Conservation (phyloP, 2,329 filamentous ascomycete genomes). For the Pleomassaria siparia region DNA sequence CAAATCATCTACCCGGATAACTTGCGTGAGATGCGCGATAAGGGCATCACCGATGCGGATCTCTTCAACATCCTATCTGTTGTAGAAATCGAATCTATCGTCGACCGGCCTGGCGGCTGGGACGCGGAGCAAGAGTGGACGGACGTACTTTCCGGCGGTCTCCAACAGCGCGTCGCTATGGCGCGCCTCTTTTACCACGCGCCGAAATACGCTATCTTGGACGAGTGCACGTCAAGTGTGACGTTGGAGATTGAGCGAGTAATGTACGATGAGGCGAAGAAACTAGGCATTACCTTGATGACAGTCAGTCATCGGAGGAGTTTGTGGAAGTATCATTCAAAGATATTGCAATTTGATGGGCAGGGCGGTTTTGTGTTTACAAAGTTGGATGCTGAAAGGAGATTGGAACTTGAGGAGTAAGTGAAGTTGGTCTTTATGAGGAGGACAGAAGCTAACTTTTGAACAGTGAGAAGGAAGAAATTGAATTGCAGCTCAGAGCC, state of each 20-base stretch:
- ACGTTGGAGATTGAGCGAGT: slow-evolving; percentile 90
- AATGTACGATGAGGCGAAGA: slow-evolving; percentile 97
- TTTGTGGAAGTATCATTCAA: slow-evolving; percentile 94
- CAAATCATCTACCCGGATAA: slow-evolving; percentile 97
- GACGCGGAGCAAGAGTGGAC: slow-evolving; percentile 97
- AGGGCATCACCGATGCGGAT: slow-evolving; percentile 79
- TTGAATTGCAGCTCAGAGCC: slow-evolving; percentile 80
- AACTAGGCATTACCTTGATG: slow-evolving; percentile 90
- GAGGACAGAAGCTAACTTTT: slow-evolving; percentile 15
- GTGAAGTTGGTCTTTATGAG: slow-evolving; percentile 22
- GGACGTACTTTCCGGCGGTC: slow-evolving; percentile 85
- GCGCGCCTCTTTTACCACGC: slow-evolving; percentile 91
- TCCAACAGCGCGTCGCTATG: slow-evolving; percentile 97
- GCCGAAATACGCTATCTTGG: slow-evolving; percentile 90
- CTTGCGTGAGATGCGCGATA: slow-evolving; percentile 81
- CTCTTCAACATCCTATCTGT: slow-evolving; percentile 74
- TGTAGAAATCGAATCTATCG: slow-evolving; percentile 80
- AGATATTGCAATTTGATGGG: slow-evolving; percentile 95
- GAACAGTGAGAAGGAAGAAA: slow-evolving; percentile 79
- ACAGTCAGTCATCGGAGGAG: slow-evolving; percentile 90
- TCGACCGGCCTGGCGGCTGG: slow-evolving; percentile 80
- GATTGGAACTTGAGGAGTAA: slow-evolving; percentile 82
- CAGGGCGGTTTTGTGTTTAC: slow-evolving; percentile 92
- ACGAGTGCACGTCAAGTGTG: slow-evolving; percentile 95
- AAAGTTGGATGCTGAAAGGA: slow-evolving; percentile 79